Base-by-base conservation (phyloP, 805 yeast genomes). In the Wickerhamomyces xylosicus region DNA sequence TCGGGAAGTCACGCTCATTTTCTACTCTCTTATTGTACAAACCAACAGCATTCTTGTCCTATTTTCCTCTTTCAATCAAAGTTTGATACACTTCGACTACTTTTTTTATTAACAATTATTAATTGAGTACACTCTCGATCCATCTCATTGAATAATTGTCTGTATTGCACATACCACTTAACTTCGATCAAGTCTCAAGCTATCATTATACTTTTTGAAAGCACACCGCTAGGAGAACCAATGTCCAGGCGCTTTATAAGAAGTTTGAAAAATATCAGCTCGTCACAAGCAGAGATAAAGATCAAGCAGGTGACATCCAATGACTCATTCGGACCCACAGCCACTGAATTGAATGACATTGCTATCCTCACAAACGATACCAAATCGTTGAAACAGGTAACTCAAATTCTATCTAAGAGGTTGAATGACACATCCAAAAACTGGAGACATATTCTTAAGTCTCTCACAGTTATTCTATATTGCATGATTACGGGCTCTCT, bases 271-370 rank as follows among this genome's bases (percentile, higher is more conserved):
- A 46, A 60, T 54, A 19, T 59, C n/a, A 48, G 46, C 6, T 42
- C 54, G 8, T 31, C 53, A 1, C 46, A 60, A 3, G 50, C 52
- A 16, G 70, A 63, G 41, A 41, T 58, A 5, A 65, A 52, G 41
- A 61, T 66, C 14, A 62, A 56, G 42, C 57, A 61, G 17, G 75
- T 79, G 8, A 75, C 80, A 19, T 70, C 67, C 45, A 65, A 64
- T 41, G 79, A 74, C 41, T 61, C 67, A 2, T 59, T 66, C 47
- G 78, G 82, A 1, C 80, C 80, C 1, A 71, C 72, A 7, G 71
- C 75, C n/a, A 59, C 68, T 5, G 71, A 76, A 42, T 58, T 77
- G 50, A 68, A 69, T 41, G 75, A 74, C 37, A 56, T 77, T 3
- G 65, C 79, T 1, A 56, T 61, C 3, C 52, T 73, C 18, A 66